Percentiles rank a stretch among this genome's conserved stretches.
phyloP scores from a whole-genome alignment of 371 early-diverging fungal species.

The Mortierella polycephala region DNA sequence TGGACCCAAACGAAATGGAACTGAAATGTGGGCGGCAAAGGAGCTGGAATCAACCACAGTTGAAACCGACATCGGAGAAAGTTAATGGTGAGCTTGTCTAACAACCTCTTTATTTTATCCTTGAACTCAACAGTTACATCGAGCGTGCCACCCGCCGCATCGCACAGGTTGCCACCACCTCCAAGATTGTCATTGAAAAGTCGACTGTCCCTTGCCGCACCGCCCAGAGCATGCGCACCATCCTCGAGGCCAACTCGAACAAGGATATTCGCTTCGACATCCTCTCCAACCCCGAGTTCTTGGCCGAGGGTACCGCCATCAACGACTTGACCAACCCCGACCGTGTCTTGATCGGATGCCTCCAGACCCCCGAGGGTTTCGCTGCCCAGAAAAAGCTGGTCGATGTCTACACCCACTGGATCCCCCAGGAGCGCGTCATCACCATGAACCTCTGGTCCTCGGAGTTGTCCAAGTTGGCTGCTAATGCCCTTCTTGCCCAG shows the following conservation, averaged over 20 bases:
- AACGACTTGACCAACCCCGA: slow-evolving; percentile 88
- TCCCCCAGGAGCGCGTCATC: slow-evolving; percentile 86
- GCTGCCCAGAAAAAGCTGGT: slow-evolving; percentile 83
- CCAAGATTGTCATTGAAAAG: slow-evolving; percentile 95
- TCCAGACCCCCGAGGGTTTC: slow-evolving; percentile 80
- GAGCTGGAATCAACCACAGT: too few relatives aligned
- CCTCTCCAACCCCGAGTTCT: slow-evolving; percentile 96
- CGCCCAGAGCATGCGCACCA: slow-evolving; percentile 89
- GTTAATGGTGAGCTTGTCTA: slow-evolving; percentile 1
- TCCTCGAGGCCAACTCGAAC: slow-evolving; percentile 87
- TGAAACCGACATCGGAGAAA: background rate
- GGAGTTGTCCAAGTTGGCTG: slow-evolving; percentile 93
- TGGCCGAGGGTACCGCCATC: slow-evolving; percentile 96
- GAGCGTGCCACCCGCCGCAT: slow-evolving; percentile 90
- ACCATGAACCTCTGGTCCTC: slow-evolving; percentile 96
- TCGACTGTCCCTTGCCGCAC: slow-evolving; percentile 97
- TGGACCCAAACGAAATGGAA: too few relatives aligned
- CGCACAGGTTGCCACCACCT: slow-evolving; percentile 81
- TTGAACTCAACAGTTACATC: slow-evolving; percentile 68
- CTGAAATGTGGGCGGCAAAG: too few relatives aligned
- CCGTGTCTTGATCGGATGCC: slow-evolving; percentile 92
- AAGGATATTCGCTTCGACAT: slow-evolving; percentile 84
- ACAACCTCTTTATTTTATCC: background rate
- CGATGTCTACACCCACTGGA: slow-evolving; percentile 80
- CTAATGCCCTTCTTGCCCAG: slow-evolving; percentile 96